Percentiles rank a stretch among this genome's conserved stretches.
Conservation (phyloP, 2,329 filamentous ascomycete species). For the Colletotrichum chrysophilum region DNA sequence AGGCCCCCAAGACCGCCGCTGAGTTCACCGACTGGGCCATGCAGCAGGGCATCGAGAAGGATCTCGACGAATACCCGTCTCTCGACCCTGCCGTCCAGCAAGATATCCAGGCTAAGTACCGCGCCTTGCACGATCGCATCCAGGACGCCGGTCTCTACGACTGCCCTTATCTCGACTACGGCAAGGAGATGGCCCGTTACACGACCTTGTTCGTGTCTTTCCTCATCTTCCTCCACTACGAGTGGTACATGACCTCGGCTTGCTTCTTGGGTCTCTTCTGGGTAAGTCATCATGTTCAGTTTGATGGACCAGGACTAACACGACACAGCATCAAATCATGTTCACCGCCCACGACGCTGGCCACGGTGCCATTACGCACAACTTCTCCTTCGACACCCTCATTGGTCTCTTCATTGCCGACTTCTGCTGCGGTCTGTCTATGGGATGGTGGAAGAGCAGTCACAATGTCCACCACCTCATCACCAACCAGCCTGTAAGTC, state of each 20-base stretch:
- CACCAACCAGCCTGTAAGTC: conserved; percentile 62
- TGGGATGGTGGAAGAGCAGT: conserved; percentile 74
- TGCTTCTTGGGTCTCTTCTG: conserved; percentile 67
- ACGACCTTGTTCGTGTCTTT: conserved; percentile 54
- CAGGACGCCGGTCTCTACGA: conserved; percentile 61
- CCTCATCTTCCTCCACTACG: conserved; percentile 45
- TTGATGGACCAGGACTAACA: conserved; percentile 19
- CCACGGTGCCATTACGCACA: conserved; percentile 66
- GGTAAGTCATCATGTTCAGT: conserved; percentile 39
- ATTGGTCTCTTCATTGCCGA: conserved; percentile 69
- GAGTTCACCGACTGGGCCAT: conserved; percentile 41
- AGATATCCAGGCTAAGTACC: conserved; percentile 61
- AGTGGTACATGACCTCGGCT: conserved; percentile 64
- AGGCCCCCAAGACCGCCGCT: conserved; percentile 14
- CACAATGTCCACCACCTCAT: conserved; percentile 73
- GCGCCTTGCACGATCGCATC: conserved; percentile 58
- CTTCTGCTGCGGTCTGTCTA: conserved; percentile 69
- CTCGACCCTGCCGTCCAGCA: conserved; percentile 59
- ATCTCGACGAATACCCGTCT: conserved; percentile 51
- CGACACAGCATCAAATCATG: conserved; percentile 67
- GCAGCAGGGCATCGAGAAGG: conserved; percentile 38
- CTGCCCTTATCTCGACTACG: conserved; percentile 64
- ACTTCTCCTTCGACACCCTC: conserved; percentile 62
- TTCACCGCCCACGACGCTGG: conserved; percentile 71
- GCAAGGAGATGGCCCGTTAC: conserved; percentile 63